Evolutionary conservation across 768 basidiomycete genomes (phyloP).

Genomic region (Mycena haematopus): DNA sequence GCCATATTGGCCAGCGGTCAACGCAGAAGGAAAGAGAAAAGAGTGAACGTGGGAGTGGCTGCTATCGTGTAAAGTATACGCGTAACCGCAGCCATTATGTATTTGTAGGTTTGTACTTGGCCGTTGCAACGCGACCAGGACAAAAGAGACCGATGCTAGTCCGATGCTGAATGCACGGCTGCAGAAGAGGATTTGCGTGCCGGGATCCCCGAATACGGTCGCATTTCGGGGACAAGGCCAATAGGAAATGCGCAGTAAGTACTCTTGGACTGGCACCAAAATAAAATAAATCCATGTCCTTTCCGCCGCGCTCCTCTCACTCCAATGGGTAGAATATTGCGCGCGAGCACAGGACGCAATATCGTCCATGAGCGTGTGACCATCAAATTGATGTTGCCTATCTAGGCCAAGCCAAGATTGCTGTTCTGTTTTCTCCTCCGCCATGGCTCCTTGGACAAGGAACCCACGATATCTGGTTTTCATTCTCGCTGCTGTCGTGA

Average conservation of each 20-base stretch:
- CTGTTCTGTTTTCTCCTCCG: neutral
- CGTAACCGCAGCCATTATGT: constrained; percentile 13
- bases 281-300: no score
- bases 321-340: no score
- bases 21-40: constrained; percentile 23
- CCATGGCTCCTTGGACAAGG: constrained; percentile 38
- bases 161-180: neutral
- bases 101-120: neutral
- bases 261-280: no score
- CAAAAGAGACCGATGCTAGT: neutral
- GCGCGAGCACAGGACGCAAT: no score
- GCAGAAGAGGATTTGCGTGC: neutral
- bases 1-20: constrained; percentile 35
- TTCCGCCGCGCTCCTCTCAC: no score
- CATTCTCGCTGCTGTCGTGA: constrained; percentile 46
- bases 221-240: no score
- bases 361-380: no score
- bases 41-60: constrained; percentile 24
- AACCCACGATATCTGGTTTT: constrained; percentile 60
- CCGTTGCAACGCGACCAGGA: neutral
- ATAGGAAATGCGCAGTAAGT: no score
- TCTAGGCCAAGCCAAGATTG: no score
- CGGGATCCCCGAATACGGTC: neutral
- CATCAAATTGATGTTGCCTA: no score
- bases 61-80: constrained; percentile 6